Evolutionary conservation across 1,284 basidiomycete species (phyloP).

Genomic region (Ganoderma leucocontextum): DNA sequence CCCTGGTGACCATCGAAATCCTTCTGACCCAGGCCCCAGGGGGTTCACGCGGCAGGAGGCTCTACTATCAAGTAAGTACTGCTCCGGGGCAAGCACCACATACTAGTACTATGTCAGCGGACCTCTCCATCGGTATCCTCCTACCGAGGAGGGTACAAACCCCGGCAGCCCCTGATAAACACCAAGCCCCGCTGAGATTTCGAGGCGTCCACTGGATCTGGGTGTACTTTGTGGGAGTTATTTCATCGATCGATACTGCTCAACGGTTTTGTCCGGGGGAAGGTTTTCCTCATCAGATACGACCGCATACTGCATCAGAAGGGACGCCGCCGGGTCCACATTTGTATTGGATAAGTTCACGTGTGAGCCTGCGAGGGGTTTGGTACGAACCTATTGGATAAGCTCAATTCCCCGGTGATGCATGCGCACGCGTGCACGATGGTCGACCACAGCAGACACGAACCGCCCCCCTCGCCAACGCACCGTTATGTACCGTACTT

Average conservation of each 20-base stretch:
- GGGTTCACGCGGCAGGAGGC: too few relatives aligned
- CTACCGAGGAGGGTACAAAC: background rate
- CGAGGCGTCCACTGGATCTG: constrained; percentile 18
- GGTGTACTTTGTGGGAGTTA: constrained; percentile 9
- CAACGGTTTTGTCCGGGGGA: background rate
- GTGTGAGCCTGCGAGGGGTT: too few relatives aligned
- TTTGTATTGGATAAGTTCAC: background rate
- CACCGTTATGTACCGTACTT: background rate
- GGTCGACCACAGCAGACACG: background rate
- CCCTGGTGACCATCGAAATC: too few relatives aligned
- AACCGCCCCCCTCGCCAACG: background rate
- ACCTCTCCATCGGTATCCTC: background rate
- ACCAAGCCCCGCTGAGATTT: constrained; percentile 24
- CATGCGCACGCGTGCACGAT: background rate
- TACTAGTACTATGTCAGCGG: background rate
- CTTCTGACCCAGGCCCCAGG: too few relatives aligned
- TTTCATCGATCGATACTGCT: background rate
- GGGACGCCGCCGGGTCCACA: background rate
- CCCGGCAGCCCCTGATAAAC: background rate
- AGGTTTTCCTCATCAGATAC: background rate
- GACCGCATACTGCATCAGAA: background rate
- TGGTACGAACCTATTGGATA: background rate
- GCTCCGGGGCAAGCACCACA: too few relatives aligned
- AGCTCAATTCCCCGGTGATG: background rate
- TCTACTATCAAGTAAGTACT: too few relatives aligned